phyloP scores from a whole-genome alignment of 2,329 filamentous ascomycete species.

The Sporothrix pallida region DNA sequence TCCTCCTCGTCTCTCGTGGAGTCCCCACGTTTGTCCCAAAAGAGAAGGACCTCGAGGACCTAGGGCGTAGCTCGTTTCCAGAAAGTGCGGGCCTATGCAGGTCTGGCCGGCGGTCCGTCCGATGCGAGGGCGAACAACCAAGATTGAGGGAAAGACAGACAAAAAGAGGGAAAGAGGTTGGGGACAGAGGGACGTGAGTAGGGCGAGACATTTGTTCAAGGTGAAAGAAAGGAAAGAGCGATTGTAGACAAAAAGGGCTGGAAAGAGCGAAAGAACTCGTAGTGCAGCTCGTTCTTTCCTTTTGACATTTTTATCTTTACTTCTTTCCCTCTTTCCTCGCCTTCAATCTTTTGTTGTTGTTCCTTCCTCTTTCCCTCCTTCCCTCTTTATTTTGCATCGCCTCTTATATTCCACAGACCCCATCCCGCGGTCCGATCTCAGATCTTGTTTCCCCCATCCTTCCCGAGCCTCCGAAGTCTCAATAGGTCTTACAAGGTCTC shows the following conservation, averaged over 20 bases:
- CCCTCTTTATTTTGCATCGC: no score
- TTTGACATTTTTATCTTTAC: neutral
- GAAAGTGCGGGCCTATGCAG: slow-evolving; percentile 3
- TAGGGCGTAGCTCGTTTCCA: slow-evolving; percentile 14
- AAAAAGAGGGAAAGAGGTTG: neutral
- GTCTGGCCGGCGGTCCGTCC: slow-evolving; percentile 26
- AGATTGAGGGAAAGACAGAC: neutral
- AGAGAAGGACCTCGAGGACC: slow-evolving; percentile 29
- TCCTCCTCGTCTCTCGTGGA: neutral
- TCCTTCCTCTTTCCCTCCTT: neutral
- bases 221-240: neutral
- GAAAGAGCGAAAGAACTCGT: neutral
- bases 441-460: neutral
- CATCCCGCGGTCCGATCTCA: neutral
- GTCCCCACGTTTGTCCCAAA: slow-evolving; percentile 29
- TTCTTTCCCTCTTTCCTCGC: neutral
- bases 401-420: neutral
- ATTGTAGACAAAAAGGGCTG: neutral
- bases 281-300: slow-evolving; percentile 1
- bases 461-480: slow-evolving; percentile 21
- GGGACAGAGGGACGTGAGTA: neutral
- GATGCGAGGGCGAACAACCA: neutral
- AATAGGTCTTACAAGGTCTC: slow-evolving; percentile 19
- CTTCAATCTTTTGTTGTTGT: neutral
- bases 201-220: neutral